phyloP scores from a whole-genome alignment of 78 protist species.

The Speleostelium caveatum region DNA sequence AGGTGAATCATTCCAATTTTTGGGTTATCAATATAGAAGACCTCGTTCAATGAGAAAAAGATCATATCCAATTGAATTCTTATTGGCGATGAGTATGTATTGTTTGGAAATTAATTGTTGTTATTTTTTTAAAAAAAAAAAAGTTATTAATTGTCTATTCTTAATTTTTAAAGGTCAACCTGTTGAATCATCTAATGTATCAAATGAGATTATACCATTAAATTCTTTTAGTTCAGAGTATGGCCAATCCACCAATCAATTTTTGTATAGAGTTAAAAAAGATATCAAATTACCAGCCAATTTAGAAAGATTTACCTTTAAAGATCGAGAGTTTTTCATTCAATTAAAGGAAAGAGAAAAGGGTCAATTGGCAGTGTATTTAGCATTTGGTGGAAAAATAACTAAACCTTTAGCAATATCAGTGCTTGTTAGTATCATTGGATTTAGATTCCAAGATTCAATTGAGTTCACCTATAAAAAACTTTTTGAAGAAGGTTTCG shows the following conservation, averaged over 20 bases:
- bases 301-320: conserved; percentile 67
- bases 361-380: conserved; percentile 74
- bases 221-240: conserved; percentile 49
- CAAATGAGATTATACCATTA: conserved; percentile 69
- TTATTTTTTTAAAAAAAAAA: too few relatives aligned
- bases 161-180: conserved; percentile 20
- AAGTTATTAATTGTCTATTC: neutral
- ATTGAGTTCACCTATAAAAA: conserved; percentile 58
- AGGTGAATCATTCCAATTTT: conserved; percentile 76
- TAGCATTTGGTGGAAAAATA: conserved; percentile 62
- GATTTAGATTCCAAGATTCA: conserved; percentile 70
- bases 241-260: conserved; percentile 65
- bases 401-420: conserved; percentile 60
- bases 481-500: conserved; percentile 79
- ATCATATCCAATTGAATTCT: conserved; percentile 59
- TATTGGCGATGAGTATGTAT: conserved; percentile 39
- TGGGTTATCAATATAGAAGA: conserved; percentile 71
- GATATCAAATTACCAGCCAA: conserved; percentile 73
- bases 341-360: conserved; percentile 77
- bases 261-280: conserved; percentile 56
- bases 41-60: conserved; percentile 69
- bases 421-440: conserved; percentile 60
- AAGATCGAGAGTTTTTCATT: conserved; percentile 73
- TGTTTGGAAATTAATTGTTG: neutral
- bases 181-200: conserved; percentile 29